Base-by-base conservation (phyloP, 1,139 yeast species). In the Taiozyma sp. region DNA sequence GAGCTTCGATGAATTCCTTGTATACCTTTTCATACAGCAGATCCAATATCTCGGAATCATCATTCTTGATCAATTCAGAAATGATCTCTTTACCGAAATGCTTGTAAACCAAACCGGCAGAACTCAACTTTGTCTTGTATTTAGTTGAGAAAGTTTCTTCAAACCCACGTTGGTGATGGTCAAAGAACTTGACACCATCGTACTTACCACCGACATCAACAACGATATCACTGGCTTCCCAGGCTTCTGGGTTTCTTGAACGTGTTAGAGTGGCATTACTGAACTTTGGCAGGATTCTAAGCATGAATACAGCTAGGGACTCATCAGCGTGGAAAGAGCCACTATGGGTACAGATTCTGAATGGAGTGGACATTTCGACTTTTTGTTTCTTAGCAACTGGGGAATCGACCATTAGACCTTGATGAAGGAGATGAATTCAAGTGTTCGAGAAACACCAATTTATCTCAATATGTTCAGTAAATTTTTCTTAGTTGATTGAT, bases 281-380 rank as follows among this genome's bases (percentile, higher is more conserved):
- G 68, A 69, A 93, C 65, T 79, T 75, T 4, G 97, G 96, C 48
- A 93, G 73, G 30, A 81, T 73, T 61, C 79, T 81, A 53, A 93
- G 74, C 86, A 93, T 83, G 68, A 78, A 91, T 3, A 91, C 97
- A 2, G 98, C 99, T 53, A 95, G 77, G n/a, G 96, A 85, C 68
- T 93, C 99, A 69, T 93, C 99, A 22, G 99, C 98, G 64, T 93
- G 99, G 76, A 93, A 93, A 0, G 91, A 79, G 9, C 99, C 99
- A 44, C 95, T 88, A 65, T 90, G 97, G 16, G 97, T 91, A 63
- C 97, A 91, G 54, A 91, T 87, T 62, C 79, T 76, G 6, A 62
- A 49, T 1, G 53, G 44, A 37, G 51, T 32, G 21, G 54, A 28
- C 58, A 53, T 58, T n/a, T 50, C 55, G 28, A 47, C 13, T 35